Evolutionary conservation across 1,284 basidiomycete species (phyloP), one percentile per base, ranked within the genome.

Genomic region (Irpex sp.): DNA sequence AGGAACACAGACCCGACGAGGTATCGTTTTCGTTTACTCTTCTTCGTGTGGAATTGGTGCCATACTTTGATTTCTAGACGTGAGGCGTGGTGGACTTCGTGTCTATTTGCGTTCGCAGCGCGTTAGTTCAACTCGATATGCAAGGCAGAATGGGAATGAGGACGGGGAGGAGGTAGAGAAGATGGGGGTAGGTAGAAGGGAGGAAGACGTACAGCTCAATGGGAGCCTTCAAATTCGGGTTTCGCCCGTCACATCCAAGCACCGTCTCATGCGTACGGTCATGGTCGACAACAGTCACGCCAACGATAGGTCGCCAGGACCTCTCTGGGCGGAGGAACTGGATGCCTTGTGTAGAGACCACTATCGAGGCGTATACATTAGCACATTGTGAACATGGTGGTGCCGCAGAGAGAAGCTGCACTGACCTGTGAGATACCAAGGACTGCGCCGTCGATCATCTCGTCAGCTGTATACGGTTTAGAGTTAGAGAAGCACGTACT

Each of bases 231-330:
- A 83, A 72, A 67, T 89, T 88, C 0, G 85, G 80, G 63, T 86
- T 87, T 67, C 88, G 87, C 0, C 88, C 87, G 59, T 90, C 86
- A 21, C 75, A 76, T 0, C 87, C 88, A 2, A 90, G 80, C 14
- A 76, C 70, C 12, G 82, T 75, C 65, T 89, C 87, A 63, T 83
- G 78, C 2, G 63, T 63, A 18, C 79, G 76, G 21, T 80, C 75
- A 3, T 75, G 74, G 60, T 82, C 81, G n/a, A 83, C 74, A 21
- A 83, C 77, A 19, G 66, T 64, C 9, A 89, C 68, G 0, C 79
- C 77, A 48, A 90, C 74, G 53, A 88, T 82, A 1, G 87, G 86
- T 23, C 84, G 70, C 86, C 87, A 89, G 42, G 74, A 70, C 67
- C 69, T 74, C 58, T 75, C 75, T 8, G 73, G 72, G 33, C 74